Percentiles rank a stretch among this genome's conserved stretches.
Conservation (phyloP, 805 yeast species). For the Candida nitratophila region DNA sequence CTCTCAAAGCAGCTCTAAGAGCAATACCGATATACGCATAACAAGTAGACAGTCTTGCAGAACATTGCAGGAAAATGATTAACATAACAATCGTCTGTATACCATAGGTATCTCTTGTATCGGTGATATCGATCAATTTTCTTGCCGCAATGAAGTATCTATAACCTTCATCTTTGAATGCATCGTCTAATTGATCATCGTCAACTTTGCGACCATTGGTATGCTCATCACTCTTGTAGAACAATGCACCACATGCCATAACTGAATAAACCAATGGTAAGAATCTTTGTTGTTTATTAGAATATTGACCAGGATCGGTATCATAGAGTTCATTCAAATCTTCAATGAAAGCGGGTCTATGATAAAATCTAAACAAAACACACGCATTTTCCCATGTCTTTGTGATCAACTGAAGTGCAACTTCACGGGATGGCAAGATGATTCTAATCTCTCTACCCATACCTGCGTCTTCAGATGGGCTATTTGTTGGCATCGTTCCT, state of each 20-base stretch:
- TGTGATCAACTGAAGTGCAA: slow-evolving; percentile 62
- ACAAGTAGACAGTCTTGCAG: slow-evolving; percentile 81
- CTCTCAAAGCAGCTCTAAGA: slow-evolving; percentile 69
- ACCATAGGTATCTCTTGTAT: slow-evolving; percentile 73
- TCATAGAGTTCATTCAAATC: slow-evolving; percentile 72
- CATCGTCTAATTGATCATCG: slow-evolving; percentile 21
- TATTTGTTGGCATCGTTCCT: neutral
- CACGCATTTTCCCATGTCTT: slow-evolving; percentile 84
- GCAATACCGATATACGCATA: slow-evolving; percentile 89
- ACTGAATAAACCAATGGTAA: slow-evolving; percentile 78
- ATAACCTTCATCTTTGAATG: slow-evolving; percentile 69
- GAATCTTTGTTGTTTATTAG: slow-evolving; percentile 67
- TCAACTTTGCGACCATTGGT: slow-evolving; percentile 25
- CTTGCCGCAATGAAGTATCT: slow-evolving; percentile 76
- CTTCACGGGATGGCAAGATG: slow-evolving; percentile 68
- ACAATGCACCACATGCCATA: slow-evolving; percentile 83
- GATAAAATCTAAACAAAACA: slow-evolving; percentile 78
- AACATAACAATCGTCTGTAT: slow-evolving; percentile 85
- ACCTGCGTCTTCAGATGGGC: slow-evolving; percentile 23
- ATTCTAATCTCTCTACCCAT: slow-evolving; percentile 49
- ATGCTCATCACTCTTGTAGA: slow-evolving; percentile 45
- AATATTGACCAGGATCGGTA: slow-evolving; percentile 64
- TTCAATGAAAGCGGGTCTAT: slow-evolving; percentile 70
- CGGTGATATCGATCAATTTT: slow-evolving; percentile 72
- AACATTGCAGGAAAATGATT: slow-evolving; percentile 78